Conservation (phyloP, 2,329 filamentous ascomycete species). For the Claviceps digitariae region DNA sequence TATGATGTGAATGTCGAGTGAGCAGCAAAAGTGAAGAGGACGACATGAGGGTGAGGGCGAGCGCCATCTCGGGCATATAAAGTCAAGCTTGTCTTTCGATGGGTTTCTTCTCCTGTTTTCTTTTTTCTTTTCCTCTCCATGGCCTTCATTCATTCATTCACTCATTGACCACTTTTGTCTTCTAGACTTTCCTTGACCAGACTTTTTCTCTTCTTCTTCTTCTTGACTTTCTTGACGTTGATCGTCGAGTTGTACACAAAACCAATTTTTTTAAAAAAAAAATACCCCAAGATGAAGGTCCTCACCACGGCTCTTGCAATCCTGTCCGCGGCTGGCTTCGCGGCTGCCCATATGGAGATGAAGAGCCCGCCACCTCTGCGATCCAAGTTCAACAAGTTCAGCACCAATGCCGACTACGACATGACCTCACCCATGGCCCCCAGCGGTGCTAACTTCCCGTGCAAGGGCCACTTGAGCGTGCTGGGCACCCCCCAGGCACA, state of each 20-base stretch:
- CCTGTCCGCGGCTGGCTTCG: conserved; percentile 28
- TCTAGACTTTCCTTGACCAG: not conserved
- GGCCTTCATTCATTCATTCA: not conserved
- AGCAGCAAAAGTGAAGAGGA: not conserved
- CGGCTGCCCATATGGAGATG: conserved; percentile 45
- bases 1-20: not conserved
- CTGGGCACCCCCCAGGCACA: conserved; percentile 35
- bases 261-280: not conserved
- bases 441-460: conserved; percentile 56
- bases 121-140: not conserved
- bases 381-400: conserved; percentile 38
- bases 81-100: not conserved
- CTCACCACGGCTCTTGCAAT: conserved; percentile 22
- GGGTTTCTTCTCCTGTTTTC: not conserved
- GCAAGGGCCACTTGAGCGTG: conserved; percentile 49
- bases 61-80: not conserved
- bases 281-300: not conserved
- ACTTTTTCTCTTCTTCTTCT: not conserved
- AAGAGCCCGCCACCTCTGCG: conserved; percentile 36
- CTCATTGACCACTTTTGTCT: not conserved
- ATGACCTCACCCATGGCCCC: conserved; percentile 54
- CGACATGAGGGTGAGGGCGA: not conserved
- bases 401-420: conserved; percentile 49
- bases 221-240: not conserved
- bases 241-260: not conserved